Percentiles rank a stretch among this genome's conserved stretches.
phyloP scores from a whole-genome alignment of 306 rosid species.

The Lotus japonicus region DNA sequence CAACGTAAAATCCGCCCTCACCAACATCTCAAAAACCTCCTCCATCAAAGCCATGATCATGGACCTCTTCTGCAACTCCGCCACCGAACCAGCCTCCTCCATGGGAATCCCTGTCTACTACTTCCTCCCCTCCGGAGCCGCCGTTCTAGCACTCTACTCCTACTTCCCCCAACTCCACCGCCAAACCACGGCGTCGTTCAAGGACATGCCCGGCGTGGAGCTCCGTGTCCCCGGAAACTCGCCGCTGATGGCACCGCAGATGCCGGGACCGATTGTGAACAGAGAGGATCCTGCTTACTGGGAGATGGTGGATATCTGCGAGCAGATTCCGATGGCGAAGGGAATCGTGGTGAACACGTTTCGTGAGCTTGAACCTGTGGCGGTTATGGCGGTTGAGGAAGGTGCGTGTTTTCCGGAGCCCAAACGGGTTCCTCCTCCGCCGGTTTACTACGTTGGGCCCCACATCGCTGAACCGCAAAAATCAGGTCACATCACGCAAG shows the following conservation, averaged over 20 bases:
- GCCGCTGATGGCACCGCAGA: not conserved
- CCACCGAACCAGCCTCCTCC: not conserved
- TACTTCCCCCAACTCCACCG: slow-evolving; percentile 16
- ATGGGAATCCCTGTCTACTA: slow-evolving; percentile 15
- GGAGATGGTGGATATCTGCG: slow-evolving; percentile 19
- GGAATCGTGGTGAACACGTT: slow-evolving; percentile 25
- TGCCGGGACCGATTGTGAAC: slow-evolving; percentile 12
- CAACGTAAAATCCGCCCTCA: slow-evolving; percentile 1
- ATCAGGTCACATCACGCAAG: not conserved
- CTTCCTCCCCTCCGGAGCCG: slow-evolving; percentile 28
- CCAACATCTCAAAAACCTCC: not conserved
- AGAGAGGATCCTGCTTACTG: slow-evolving; percentile 20
- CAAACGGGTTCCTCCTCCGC: not conserved
- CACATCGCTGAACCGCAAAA: slow-evolving; percentile 16
- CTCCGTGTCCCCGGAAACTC: slow-evolving; percentile 11
- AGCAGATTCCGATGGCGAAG: not conserved
- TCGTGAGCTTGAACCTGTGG: not conserved
- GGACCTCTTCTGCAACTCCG: slow-evolving; percentile 24
- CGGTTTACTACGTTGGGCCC: slow-evolving; percentile 20
- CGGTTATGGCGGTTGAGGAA: slow-evolving; percentile 4
- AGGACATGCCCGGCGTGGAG: not conserved
- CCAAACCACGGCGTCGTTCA: not conserved
- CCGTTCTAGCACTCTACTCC: not conserved
- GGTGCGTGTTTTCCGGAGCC: slow-evolving; percentile 16
- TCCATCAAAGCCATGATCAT: not conserved